Evolutionary conservation across 257 asterid species (phyloP).

Genomic region (Solanum sejunctum): DNA sequence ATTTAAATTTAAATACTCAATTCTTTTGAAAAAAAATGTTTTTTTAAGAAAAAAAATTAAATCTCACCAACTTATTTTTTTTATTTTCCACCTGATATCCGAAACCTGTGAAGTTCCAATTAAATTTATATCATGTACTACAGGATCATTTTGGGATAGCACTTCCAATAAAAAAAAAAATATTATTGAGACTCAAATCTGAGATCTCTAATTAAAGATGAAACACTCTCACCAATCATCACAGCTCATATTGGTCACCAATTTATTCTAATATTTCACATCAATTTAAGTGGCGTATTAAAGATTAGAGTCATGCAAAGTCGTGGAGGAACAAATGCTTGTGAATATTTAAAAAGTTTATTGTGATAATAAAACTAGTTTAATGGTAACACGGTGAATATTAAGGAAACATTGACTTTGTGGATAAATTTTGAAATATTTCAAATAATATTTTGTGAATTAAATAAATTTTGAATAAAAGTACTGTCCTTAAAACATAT

Average conservation of each 20-base stretch:
- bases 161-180: no score
- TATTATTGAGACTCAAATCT: accelerated
- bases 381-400: no score
- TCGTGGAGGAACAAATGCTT: neutral
- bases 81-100: accelerated
- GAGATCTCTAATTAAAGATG: accelerated
- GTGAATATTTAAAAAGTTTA: neutral
- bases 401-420: neutral
- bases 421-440: neutral
- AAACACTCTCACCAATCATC: no score
- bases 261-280: neutral
- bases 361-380: neutral
- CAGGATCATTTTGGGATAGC: no score
- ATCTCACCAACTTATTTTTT: neutral
- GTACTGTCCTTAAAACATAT: no score
- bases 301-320: neutral
- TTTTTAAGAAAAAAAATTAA: neutral
- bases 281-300: neutral
- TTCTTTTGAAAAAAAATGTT: neutral
- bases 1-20: neutral
- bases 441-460: no score
- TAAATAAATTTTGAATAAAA: no score
- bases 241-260: neutral
- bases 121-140: no score
- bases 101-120: accelerated